Percentiles rank a stretch among this genome's conserved stretches.
Evolutionary conservation across 345 rosid genomes (phyloP).

Genomic region (Atalantia buxifolia): DNA sequence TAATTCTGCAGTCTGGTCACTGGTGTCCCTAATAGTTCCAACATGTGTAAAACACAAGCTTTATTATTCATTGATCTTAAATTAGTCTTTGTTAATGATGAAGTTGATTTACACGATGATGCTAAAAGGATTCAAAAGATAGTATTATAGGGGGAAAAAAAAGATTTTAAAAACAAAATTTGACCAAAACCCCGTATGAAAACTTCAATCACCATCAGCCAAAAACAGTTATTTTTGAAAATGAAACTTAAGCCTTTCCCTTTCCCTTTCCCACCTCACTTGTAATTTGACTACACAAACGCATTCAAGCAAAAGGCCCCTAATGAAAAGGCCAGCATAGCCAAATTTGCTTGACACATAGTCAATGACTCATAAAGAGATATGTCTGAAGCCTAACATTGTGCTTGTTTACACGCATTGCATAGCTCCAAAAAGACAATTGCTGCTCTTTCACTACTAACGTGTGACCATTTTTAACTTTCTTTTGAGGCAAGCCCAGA

Average conservation of each 20-base stretch:
- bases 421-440: slow-evolving; percentile 11
- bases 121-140: not conserved
- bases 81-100: slow-evolving; percentile 11
- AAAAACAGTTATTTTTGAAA: not conserved
- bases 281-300: slow-evolving; percentile 4
- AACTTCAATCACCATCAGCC: slow-evolving; percentile 22
- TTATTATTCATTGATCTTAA: slow-evolving; percentile 8
- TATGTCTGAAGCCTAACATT: not conserved
- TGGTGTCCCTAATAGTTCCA: slow-evolving; percentile 20
- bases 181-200: slow-evolving; percentile 5
- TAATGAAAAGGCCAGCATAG: not conserved
- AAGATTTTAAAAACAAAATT: not conserved
- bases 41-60: slow-evolving; percentile 2
- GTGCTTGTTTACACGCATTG: slow-evolving; percentile 3
- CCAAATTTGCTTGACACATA: slow-evolving; percentile 21
- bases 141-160: not conserved
- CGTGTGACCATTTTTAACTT: not conserved
- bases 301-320: not conserved
- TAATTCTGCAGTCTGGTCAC: not conserved
- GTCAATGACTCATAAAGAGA: slow-evolving; percentile 31
- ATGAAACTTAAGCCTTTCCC: not conserved
- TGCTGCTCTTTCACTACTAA: slow-evolving; percentile 3
- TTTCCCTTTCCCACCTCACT: not conserved
- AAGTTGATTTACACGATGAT: slow-evolving; percentile 4
- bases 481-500: slow-evolving; percentile 27